Base-by-base conservation (phyloP, 2,329 filamentous ascomycete genomes). In the Fusarium siculi region DNA sequence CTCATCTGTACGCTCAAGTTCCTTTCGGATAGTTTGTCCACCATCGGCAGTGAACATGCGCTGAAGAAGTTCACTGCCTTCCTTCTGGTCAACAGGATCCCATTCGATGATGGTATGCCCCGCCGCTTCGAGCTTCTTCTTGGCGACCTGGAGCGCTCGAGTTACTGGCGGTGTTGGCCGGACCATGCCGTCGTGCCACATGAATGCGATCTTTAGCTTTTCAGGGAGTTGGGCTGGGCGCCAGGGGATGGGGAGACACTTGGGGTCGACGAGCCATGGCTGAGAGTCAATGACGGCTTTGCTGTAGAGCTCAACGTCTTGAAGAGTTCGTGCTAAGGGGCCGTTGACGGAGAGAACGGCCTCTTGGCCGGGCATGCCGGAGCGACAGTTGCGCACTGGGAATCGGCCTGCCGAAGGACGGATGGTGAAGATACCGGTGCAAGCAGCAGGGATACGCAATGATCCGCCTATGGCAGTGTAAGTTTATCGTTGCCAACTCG, bases 131-230 rank as follows among this genome's bases (percentile, higher is more conserved):
- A 91, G 81, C 54, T 79, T 83, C 5, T 81, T 79, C 0, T 83
- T 84, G 0, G 88, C 81, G 10, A 83, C 78, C 6, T 81, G 79
- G 15, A 93, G 78, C 2, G 89, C 91, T 10, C 90, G 85, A 1
- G 84, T 81, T 7, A 93, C 85, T 0, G 92, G 92, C 6, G 92
- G 91, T 57, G 93, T 92, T 0, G 92, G 92, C 10, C 81, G 84
- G 9, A 92, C 91, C 55, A 90, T 84, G 15, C 87, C 88, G 77
- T 93, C 92, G 78, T 91, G 83, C 86, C 87, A 90, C 80, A 93
- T 84, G 37, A 93, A 87, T 9, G 84, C 91, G 59, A 93, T 82
- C 47, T 83, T 87, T 30, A 93, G 79, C 59, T 80, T 85, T 28
- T 56, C 7, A 0, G 83, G 80, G 7, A 83, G 68, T 5, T 78